A percentile compares a stretch with the other conserved stretches of the same genome.
phyloP scores from a whole-genome alignment of 1,284 basidiomycete species.

The Ganoderma multipileum region DNA sequence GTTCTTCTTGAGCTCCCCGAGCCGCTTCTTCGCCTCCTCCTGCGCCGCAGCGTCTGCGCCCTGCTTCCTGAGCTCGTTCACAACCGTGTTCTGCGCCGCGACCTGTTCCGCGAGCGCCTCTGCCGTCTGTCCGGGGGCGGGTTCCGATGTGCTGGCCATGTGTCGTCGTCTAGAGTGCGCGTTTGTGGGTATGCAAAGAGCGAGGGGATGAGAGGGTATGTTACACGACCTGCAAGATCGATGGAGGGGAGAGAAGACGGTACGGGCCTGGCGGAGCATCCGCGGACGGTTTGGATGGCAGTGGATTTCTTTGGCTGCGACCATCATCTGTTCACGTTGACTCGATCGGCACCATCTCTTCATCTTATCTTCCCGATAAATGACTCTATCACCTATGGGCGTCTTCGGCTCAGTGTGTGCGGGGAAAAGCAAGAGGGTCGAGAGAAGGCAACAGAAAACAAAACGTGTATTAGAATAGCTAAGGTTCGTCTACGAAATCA shows the following conservation, averaged over 20 bases:
- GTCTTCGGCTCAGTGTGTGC: background rate
- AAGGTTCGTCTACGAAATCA: background rate
- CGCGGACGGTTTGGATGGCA: conserved; percentile 17
- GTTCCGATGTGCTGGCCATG: conserved; percentile 29
- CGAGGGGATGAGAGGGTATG: conserved; percentile 5
- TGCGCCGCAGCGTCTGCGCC: conserved; percentile 55
- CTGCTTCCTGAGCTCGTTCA: conserved; percentile 67
- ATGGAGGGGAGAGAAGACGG: conserved; percentile 22
- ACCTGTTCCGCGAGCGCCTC: conserved; percentile 48
- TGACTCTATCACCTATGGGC: background rate
- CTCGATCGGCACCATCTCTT: conserved; percentile 22
- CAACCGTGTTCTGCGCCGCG: conserved; percentile 54
- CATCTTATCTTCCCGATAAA: conserved; percentile 23
- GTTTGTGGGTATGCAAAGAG: background rate
- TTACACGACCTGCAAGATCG: conserved; percentile 27
- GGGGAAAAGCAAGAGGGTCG: background rate
- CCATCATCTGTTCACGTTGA: conserved; percentile 18
- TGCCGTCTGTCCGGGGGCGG: conserved; percentile 6
- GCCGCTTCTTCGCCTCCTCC: conserved; percentile 71
- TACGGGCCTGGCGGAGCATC: conserved; percentile 28
- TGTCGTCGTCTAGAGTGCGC: background rate
- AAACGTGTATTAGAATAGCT: conserved; percentile 7
- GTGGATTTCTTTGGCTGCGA: conserved; percentile 27
- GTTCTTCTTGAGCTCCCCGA: conserved; percentile 72
- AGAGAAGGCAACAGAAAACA: background rate